Evolutionary conservation across 1,284 basidiomycete genomes (phyloP), one percentile per base, ranked within the genome.

Genomic region (Veloboletus limbatus): DNA sequence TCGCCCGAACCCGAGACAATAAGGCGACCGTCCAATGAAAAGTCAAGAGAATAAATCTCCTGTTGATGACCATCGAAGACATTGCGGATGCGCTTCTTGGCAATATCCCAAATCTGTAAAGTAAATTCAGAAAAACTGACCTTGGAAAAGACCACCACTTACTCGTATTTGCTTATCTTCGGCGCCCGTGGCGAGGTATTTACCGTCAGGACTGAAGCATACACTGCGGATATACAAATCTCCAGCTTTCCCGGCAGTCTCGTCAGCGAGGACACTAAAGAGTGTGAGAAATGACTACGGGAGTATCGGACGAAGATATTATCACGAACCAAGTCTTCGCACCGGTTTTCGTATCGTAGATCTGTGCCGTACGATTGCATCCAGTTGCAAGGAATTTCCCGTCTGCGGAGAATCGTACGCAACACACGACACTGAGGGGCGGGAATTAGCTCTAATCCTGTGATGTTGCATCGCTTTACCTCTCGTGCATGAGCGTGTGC

Each of bases 401-500:
- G 59, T 91, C 87, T n/a, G 82, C 77, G 18, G 85, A 88, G 67
- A 92, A 90, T 52, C 83, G 79, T 33, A 91, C 88, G 60, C 88
- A 90, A 63, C 87, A 90, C 1, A 91, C 88, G 9, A 90, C 87
- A 60, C 81, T 83, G 55, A 30, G 41, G 11, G 21, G 40, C 16
- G 32, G 13, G 21, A 34, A 47, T 55, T 9, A 60, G 58, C 14
- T 33, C 36, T 8, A n/a, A 30, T 42, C 8, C 18, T 18, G 10
- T 27, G 4, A 45, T 48, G 11, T 30, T 25, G 18, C 21, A 33
- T 43, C n/a, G 45, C 67, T 78, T 54, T 58, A 92, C 89, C 90
- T 95, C 66, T 97, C 92, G 66, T 99, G 96, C 61, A 85, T 82
- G 26, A 99, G 73, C 2, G 90, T 97, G 67, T 98, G 92, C 17